phyloP scores from a whole-genome alignment of 805 yeast genomes.

The Yarrowia porcina region DNA sequence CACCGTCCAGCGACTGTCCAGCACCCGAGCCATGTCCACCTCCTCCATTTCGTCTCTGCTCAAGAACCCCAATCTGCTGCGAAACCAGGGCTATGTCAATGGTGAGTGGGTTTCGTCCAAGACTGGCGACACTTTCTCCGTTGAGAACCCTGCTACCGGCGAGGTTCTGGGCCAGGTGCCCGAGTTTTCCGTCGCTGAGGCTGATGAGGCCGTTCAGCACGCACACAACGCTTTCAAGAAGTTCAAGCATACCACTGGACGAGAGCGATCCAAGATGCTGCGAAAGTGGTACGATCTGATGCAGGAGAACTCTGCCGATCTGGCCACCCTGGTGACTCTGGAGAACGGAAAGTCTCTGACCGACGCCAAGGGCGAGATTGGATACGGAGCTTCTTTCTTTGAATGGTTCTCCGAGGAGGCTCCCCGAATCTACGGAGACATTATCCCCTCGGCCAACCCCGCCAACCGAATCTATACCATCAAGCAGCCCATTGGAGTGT shows the following conservation, averaged over 20 bases:
- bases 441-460: conserved; percentile 53
- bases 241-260: conserved; percentile 53
- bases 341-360: conserved; percentile 74
- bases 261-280: conserved; percentile 55
- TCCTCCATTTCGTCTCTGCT: conserved; percentile 14
- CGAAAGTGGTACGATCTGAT: conserved; percentile 52
- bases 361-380: conserved; percentile 70
- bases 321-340: conserved; percentile 59
- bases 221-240: conserved; percentile 53
- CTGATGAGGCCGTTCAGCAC: conserved; percentile 50
- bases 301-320: conserved; percentile 57
- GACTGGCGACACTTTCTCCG: conserved; percentile 52
- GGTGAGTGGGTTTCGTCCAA: conserved; percentile 65
- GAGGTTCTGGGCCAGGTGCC: conserved; percentile 54
- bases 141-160: conserved; percentile 71
- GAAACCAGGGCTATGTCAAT: conserved; percentile 44
- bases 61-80: conserved; percentile 31
- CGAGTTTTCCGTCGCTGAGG: conserved; percentile 51
- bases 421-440: conserved; percentile 65
- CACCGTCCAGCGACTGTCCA: conserved; percentile 3
- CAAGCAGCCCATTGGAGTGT: conserved; percentile 78
- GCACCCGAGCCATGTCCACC: conserved; percentile 19
- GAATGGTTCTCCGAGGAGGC: conserved; percentile 86
- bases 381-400: conserved; percentile 68
- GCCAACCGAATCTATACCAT: conserved; percentile 51